Percentiles rank a stretch among this genome's conserved stretches.
These are phyloP conservation scores for Colletotrichum tropicicola DNA, from an alignment of 2,329 filamentous ascomycete species.

Conservation along the genomic window DNA sequence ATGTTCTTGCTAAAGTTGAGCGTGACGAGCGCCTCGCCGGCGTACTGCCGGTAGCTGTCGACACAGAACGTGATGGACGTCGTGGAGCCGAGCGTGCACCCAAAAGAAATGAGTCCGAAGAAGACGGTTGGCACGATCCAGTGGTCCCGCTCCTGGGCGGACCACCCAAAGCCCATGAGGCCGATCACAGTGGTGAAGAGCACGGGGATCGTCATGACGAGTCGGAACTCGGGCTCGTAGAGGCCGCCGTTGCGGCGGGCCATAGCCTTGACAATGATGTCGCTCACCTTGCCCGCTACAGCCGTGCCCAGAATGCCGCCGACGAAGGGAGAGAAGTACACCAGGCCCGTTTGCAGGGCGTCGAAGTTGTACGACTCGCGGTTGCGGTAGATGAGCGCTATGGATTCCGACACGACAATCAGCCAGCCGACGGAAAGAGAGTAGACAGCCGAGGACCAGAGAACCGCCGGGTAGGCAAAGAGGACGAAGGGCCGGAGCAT, in stretches of 20 bases:
- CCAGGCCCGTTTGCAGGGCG: slow-evolving; percentile 80
- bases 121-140: slow-evolving; percentile 96
- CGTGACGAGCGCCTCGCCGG: slow-evolving; percentile 92
- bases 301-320: slow-evolving; percentile 91
- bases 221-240: slow-evolving; percentile 93
- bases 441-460: slow-evolving; percentile 90
- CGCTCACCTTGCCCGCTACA: slow-evolving; percentile 87
- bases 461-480: slow-evolving; percentile 85
- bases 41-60: slow-evolving; percentile 92
- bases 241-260: slow-evolving; percentile 87
- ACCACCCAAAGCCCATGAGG: slow-evolving; percentile 98
- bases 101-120: slow-evolving; percentile 92
- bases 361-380: slow-evolving; percentile 80
- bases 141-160: slow-evolving; percentile 73
- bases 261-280: slow-evolving; percentile 85
- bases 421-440: slow-evolving; percentile 92
- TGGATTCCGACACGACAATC: slow-evolving; percentile 90
- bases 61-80: slow-evolving; percentile 95
- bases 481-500: slow-evolving; percentile 84
- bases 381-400: slow-evolving; percentile 81
- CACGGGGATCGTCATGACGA: slow-evolving; percentile 88
- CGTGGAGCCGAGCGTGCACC: slow-evolving; percentile 88
- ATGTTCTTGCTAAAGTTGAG: slow-evolving; percentile 96
- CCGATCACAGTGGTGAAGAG: slow-evolving; percentile 82
- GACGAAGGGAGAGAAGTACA: slow-evolving; percentile 91